Conservation (phyloP, 2,329 filamentous ascomycete species). For the Leptographium lundbergii region DNA sequence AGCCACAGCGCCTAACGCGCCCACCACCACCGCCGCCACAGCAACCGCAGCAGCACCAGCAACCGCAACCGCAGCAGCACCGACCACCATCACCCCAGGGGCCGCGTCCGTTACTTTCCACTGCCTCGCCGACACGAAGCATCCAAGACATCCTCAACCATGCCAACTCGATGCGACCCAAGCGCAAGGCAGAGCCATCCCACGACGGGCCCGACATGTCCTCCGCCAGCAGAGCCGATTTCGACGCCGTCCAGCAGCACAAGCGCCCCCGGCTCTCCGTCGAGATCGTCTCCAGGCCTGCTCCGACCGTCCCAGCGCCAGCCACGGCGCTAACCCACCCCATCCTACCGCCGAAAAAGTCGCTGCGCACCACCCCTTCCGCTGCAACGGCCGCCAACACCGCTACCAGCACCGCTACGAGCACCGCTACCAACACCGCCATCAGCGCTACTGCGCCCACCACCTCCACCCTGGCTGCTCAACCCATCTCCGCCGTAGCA, state of each 20-base stretch:
- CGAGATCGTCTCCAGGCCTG: background rate
- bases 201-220: background rate
- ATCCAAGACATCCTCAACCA: conserved; percentile 10
- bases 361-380: background rate
- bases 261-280: conserved; percentile 39
- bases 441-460: background rate
- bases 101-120: conserved; percentile 3
- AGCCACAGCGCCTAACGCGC: background rate
- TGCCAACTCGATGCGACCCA: conserved; percentile 8
- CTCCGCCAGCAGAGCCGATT: background rate
- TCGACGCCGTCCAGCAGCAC: conserved; percentile 19
- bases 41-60: background rate
- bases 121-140: conserved; percentile 8
- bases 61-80: background rate
- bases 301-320: background rate
- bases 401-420: background rate
- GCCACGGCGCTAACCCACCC: background rate
- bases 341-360: background rate
- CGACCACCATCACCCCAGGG: background rate
- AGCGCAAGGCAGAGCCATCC: conserved; percentile 6
- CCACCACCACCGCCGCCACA: conserved; percentile 1
- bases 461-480: background rate
- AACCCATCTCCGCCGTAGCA: background rate
- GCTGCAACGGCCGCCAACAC: background rate
- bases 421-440: background rate